Evolutionary conservation across 805 yeast genomes (phyloP).

Genomic region (Lachancea kluyveri): DNA sequence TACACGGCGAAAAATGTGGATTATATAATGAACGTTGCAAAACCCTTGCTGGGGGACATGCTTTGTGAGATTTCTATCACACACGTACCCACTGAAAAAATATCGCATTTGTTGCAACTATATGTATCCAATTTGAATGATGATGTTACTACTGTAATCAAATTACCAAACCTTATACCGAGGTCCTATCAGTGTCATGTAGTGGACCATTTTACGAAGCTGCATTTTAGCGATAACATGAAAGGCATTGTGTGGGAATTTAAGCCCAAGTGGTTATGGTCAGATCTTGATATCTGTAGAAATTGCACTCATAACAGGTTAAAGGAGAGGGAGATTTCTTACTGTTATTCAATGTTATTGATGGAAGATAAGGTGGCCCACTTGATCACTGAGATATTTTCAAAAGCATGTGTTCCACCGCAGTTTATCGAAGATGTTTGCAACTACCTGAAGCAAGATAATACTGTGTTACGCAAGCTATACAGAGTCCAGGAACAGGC

Average conservation of each 20-base stretch:
- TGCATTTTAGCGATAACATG: conserved; percentile 8
- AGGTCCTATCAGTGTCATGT: neutral
- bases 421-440: conserved; percentile 12
- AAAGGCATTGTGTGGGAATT: conserved; percentile 19
- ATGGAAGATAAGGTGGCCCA: conserved; percentile 7
- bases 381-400: conserved; percentile 10
- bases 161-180: conserved; percentile 17
- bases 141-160: too few species aligned
- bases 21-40: conserved; percentile 11
- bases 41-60: conserved; percentile 11
- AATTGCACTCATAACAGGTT: conserved; percentile 25
- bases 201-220: conserved; percentile 22
- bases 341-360: conserved; percentile 20
- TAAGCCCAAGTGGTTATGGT: conserved; percentile 30
- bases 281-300: conserved; percentile 18
- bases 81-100: too few species aligned
- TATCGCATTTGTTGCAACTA: too few species aligned
- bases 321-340: conserved; percentile 17
- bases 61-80: conserved; percentile 5
- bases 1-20: conserved; percentile 16
- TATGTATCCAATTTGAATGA: too few species aligned
- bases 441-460: conserved; percentile 15
- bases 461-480: conserved; percentile 21
- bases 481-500: conserved; percentile 18
- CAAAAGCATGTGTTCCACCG: conserved; percentile 7